Evolutionary conservation across 164 flowering plant genomes (phyloP), one percentile per base, ranked within the genome.

Genomic region (Berberis thunbergii): DNA sequence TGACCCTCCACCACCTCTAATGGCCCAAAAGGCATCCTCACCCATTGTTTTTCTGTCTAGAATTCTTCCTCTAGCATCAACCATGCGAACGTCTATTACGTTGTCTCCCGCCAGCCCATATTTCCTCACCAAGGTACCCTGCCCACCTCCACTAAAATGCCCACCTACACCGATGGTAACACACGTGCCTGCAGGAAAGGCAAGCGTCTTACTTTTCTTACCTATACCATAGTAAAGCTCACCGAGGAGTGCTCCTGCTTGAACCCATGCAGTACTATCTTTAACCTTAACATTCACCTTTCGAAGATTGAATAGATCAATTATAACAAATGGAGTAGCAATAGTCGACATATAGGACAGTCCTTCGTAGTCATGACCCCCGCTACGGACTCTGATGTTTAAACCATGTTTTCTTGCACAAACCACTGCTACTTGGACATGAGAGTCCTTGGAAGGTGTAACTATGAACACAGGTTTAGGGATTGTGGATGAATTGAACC

Each of bases 81-180:
- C 49, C 45, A 60, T n/a, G 45, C 3, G 9, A 6, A 50, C 63
- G 2, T 60, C 50, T 1, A 43, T 1, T 4, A 60, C 45, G 39
- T 60, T 60, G 38, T 60, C 63, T 1, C 40, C 50, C 2, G 63
- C 46, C 13, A 43, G 7, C 41, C 63, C 63, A 45, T 60, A 63
- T n/a, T 50, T 63, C 12, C 65, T 50, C 46, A 63, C 12, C 56
- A 63, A 52, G 8, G 45, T 11, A 43, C 65, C 65, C 13, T 10
- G 2, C 13, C 65, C 65, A 52, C 57, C 65, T 41, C 65, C 65
- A 43, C 65, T 52, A 45, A 63, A 39, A 8, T 63, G 46, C 40
- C 65, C 57, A 11, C 65, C 57, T n/a, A 50, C 41, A 41, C 65
- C 65, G 1, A 63, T 46, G n/a, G 65, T 42, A 6, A 41, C 39